Evolutionary conservation across 805 yeast species (phyloP), one percentile per base, ranked within the genome.

Genomic region (Suhomyces tanzawaensis): DNA sequence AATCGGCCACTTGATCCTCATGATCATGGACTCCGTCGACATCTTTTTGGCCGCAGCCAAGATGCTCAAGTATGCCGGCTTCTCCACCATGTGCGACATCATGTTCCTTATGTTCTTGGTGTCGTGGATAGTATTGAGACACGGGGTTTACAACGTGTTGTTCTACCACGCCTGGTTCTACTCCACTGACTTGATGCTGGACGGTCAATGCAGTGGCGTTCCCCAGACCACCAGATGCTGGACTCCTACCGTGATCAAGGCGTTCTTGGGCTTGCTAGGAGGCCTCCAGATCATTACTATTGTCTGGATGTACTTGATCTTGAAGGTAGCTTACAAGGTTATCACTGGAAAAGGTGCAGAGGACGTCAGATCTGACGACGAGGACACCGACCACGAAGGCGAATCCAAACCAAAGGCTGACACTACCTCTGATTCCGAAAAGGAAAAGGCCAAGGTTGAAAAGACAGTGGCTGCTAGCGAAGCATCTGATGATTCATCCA

Each of bases 1-100:
- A 25, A 75, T 86, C 39, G 96, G 97, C 21, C 86, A 87, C 60
- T 73, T 82, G 19, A 82, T 89, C 31, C 62, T 87, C 47, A 72
- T 81, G 44, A 64, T 86, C 39, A 89, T 89, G 95, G 96, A 89
- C 64, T 66, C 81, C 21, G 93, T 80, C 33, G 97, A 89, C 57
- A 76, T 82, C 29, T 67, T 79, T 42, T 69, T 89, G 31, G 68
- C 90, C 1, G 58, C 71, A 3, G 95, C 96, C 4, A 89, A 89
- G 57, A 66, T 86, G 61, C 68, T 86, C 46, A 85, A 81, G 56
- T 89, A 89, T 57, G 71, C 84, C 42, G 85, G 88, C 0, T 77
- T 61, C 50, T 66, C 68, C 27, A 64, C 52, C 7, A 47, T 72
- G 3, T 88, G 95, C 58, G 96, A 88, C 57, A 45, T 66, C 27